phyloP scores from a whole-genome alignment of 257 asterid species.

The Thymus quinquecostatus region DNA sequence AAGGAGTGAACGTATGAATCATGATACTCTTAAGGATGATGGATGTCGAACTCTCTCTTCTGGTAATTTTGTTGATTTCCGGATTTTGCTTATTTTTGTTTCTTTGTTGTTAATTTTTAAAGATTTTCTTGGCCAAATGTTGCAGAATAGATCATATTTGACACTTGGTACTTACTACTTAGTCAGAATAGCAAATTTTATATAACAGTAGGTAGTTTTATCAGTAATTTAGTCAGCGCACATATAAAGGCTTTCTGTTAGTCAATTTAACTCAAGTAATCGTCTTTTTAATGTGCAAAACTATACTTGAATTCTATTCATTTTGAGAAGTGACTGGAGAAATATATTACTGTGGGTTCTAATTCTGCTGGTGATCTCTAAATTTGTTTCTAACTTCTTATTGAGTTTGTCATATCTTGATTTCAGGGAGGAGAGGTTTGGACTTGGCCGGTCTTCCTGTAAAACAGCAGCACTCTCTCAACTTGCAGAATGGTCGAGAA shows the following conservation, averaged over 20 bases:
- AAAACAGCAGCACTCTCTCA: constrained; percentile 54
- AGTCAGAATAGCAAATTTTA: not conserved
- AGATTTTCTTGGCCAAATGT: not conserved
- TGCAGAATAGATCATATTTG: not conserved
- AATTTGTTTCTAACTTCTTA: constrained; percentile 4
- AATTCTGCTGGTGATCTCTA: not conserved
- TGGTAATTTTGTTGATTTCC: constrained; percentile 48
- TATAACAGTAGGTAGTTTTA: too few species aligned
- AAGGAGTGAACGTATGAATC: constrained; percentile 42
- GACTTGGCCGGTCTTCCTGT: constrained; percentile 72
- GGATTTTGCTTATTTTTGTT: not conserved
- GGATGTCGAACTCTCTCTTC: constrained; percentile 59
- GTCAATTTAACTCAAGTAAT: not conserved
- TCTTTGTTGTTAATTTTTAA: not conserved
- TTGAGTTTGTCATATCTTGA: constrained; percentile 12
- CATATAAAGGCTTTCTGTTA: too few species aligned
- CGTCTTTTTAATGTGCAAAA: not conserved
- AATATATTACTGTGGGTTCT: not conserved
- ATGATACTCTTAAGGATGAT: constrained; percentile 50
- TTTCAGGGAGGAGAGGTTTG: constrained; percentile 82
- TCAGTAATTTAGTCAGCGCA: too few species aligned
- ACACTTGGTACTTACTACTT: not conserved
- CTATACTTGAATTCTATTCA: not conserved
- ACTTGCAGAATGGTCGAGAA: constrained; percentile 46
- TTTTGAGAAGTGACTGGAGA: not conserved